These are phyloP conservation scores for Medicago ruthenica DNA, from an alignment of 306 rosid species.

Conservation along the genomic window DNA sequence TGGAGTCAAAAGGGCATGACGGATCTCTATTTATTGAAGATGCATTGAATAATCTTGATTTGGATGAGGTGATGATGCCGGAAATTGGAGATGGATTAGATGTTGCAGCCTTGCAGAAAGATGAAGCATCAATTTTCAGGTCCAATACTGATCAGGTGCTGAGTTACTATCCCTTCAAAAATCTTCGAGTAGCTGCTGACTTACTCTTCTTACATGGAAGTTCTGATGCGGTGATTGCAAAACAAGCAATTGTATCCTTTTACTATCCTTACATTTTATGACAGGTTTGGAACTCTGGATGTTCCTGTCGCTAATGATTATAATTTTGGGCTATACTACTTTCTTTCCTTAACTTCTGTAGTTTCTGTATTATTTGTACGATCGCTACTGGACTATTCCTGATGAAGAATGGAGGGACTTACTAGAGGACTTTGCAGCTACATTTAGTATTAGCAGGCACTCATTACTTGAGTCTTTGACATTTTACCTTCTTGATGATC, in stretches of 20 bases:
- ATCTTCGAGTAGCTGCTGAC: conserved; percentile 81
- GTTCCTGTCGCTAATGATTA: conserved; percentile 30
- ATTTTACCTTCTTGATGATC: conserved; percentile 89
- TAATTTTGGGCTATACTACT: conserved; percentile 19
- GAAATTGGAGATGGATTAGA: conserved; percentile 65
- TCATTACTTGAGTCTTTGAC: conserved; percentile 78
- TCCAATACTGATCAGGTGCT: conserved; percentile 63
- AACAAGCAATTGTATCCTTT: conserved; percentile 99
- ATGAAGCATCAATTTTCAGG: conserved; percentile 55
- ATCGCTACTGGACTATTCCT: conserved; percentile 88
- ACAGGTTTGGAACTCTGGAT: conserved; percentile 17
- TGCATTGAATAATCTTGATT: conserved; percentile 79
- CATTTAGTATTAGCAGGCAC: conserved; percentile 77
- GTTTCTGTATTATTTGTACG: conserved; percentile 93
- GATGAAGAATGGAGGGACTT: conserved; percentile 84
- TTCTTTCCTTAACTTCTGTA: conserved; percentile 64
- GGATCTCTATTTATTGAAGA: conserved; percentile 94
- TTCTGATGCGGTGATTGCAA: conserved; percentile 84
- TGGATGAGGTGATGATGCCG: conserved; percentile 55
- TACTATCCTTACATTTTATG: conserved; percentile 10
- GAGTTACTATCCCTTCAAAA: conserved; percentile 85
- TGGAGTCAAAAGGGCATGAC: conserved; percentile 62
- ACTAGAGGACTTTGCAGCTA: conserved; percentile 82
- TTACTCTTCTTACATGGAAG: conserved; percentile 83
- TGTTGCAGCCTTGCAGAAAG: conserved; percentile 67